Evolutionary conservation across 108 stramenopile genomes (phyloP), one percentile per base, ranked within the genome.

Genomic region (Pseudonitzschia delicatissima): DNA sequence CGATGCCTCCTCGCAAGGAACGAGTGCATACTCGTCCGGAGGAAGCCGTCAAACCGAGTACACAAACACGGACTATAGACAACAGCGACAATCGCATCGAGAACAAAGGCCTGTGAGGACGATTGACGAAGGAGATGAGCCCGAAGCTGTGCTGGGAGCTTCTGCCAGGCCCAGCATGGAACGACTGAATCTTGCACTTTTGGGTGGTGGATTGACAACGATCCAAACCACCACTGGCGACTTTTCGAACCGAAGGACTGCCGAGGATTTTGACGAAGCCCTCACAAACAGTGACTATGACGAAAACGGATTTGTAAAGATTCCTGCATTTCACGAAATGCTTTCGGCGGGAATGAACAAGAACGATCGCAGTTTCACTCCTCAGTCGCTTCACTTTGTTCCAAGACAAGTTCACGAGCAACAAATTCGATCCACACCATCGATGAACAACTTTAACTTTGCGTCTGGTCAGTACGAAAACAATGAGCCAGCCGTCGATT

Each of bases 1-100:
- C 57, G 88, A 83, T 57, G 62, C 71, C 37, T 82, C 85, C 42
- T 87, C 87, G 9, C 85, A 86, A 23, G 74, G 73, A 12, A 71
- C 73, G 26, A 79, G 79, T 57, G 37, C 60, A 4, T 35, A 25
- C 20, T 87, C 88, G 34, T 53, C 71, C 0, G 73, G 59, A 18
- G 71, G 77, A 6, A 71, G 59, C 32, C 50, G 61, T 6, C 49
- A 72, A 36, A 67, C 52, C 39, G n/a, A 31, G 4, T 31, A 33
- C 59, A 39, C 17, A 17, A 37, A 33, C 45, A 65, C 57, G 64
- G 68, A 28, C 11, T 57, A 36, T 39, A 71, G 37, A 48, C 61
- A 44, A 63, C 69, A 57, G 11, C 66, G 12, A 50, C 31, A n/a
- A 18, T 45, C 27, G 40, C 60, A 62, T 8, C 67, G 8, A 11